Evolutionary conservation across 2,329 filamentous ascomycete genomes (phyloP), one percentile per base, ranked within the genome.

Genomic region (Cercospora nicotianae): DNA sequence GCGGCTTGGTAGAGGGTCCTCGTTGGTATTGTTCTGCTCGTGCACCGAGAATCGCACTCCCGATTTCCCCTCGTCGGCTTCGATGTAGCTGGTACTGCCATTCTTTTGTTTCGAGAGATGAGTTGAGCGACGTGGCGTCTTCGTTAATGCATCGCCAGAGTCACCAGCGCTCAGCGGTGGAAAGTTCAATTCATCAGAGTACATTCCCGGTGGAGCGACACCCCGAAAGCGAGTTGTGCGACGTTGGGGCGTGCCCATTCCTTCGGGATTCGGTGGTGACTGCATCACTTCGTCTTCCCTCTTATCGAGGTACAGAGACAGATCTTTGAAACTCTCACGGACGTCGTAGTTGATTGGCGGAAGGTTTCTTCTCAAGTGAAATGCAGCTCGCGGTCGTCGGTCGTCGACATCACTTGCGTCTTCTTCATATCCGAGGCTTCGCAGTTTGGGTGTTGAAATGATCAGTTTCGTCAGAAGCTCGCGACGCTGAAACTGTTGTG

Each of bases 401-500:
- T 61, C 59, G 13, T 61, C 59, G 20, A 45, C 13, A 13, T 61
- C 28, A 16, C 31, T 42, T 7, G 33, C 6, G 4, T 20, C 28
- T 16, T 59, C 57, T 30, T 33, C 2, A 3, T 42, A 26, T 28
- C 18, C 18, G 26, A 61, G 26, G 31, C 36, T 33, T n/a, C 18
- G 3, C 18, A 61, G 20, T 31, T 26, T 33, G 1, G 31, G 59
- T 23, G 59, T 61, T 1, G 59, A 61, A 42, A 61, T 23, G 12
- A 61, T 20, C 9, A 61, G 20, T n/a, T 13, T 36, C 1, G 39
- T 39, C 20, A 45, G 36, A 20, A 39, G 20, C 31, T 42, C 23
- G n/a, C 59, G 59, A 20, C 59, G 59, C 26, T 61, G 59, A 18
- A 23, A 61, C 13, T 61, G 59, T 30, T 39, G 33, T 45, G 59